Base-by-base conservation (phyloP, 768 basidiomycete genomes). In the Suillus weaverae region DNA sequence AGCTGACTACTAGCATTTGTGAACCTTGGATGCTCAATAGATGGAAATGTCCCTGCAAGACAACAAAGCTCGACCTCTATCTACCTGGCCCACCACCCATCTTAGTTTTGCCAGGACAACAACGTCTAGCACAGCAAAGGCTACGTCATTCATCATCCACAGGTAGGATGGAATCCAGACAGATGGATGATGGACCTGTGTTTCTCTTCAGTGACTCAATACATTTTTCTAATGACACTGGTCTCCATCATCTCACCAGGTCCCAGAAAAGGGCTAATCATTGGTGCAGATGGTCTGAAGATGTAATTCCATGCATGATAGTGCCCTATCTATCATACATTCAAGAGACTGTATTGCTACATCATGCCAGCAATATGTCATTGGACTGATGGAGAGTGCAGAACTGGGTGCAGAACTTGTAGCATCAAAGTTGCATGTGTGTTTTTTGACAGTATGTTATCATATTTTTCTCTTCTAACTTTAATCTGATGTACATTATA, bases 201-300 rank as follows among this genome's bases (percentile, higher is more conserved):
- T n/a, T 54, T 54, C 60, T 26, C 5, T 61, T 46, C 39, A n/a
- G 41, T 3, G 46, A 46, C 30, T 54, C 53, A 5, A 20, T 54
- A 6, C 53, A 54, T 54, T 54, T 54, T 11, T 54, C 53, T 4
- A n/a, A 46, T 35, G 16, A 61, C 5, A 4, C 36, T n/a, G 30
- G 2, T 41, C 26, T 41, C 35, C 6, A 2, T 32, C 32, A 3
- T 43, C 36, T 39, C 43, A 38, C 32, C 22, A 26, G 36, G 38
- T 60, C 61, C 6, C 61, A 62, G 61, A 62, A 62, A 46, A 56
- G 33, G 50, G 35, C 22, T 5, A 62, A 62, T 55, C 61, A 62
- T 11, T 62, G 48, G 61, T 13, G 4, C 6, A 41, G 41, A 41
- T 62, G 61, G 61, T 26, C 61, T 3, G 22, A 41, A 18, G 48